Evolutionary conservation across 176 grass and related monocot genomes (phyloP).

Genomic region (Juncus inflexus): DNA sequence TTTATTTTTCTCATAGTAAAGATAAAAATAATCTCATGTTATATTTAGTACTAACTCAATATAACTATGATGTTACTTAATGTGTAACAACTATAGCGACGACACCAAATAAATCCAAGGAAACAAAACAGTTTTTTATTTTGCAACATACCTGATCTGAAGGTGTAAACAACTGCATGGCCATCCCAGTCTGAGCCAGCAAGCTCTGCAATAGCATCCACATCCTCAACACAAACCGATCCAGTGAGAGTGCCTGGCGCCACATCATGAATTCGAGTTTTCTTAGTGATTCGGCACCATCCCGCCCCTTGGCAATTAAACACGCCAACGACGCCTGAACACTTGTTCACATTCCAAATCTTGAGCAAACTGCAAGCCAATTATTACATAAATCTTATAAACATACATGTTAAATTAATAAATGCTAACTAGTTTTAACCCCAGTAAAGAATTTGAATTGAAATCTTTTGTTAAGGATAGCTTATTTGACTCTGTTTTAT

Average conservation of each 20-base stretch:
- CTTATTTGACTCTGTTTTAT: neutral
- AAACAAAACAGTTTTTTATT: neutral
- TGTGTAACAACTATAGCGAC: neutral
- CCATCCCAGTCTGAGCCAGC: conserved; percentile 34
- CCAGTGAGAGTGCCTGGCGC: conserved; percentile 53
- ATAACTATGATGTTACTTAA: neutral
- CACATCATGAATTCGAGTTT: conserved; percentile 58
- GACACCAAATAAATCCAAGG: neutral
- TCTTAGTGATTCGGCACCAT: conserved; percentile 59
- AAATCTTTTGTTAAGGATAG: neutral
- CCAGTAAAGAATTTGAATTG: neutral
- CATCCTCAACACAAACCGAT: conserved; percentile 39
- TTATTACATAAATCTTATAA: neutral
- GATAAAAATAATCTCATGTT: too few species aligned
- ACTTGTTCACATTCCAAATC: conserved; percentile 80
- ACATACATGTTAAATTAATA: neutral
- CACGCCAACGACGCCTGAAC: conserved; percentile 59
- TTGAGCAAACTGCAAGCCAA: conserved; percentile 50
- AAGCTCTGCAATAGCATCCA: conserved; percentile 39
- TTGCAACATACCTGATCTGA: conserved; percentile 34
- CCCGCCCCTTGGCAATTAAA: conserved; percentile 95
- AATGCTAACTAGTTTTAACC: neutral
- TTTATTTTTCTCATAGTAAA: too few species aligned
- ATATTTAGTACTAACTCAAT: neutral
- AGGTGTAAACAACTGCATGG: conserved; percentile 43